phyloP scores from a whole-genome alignment of 805 yeast genomes.

The Yamadazyma sp. region DNA sequence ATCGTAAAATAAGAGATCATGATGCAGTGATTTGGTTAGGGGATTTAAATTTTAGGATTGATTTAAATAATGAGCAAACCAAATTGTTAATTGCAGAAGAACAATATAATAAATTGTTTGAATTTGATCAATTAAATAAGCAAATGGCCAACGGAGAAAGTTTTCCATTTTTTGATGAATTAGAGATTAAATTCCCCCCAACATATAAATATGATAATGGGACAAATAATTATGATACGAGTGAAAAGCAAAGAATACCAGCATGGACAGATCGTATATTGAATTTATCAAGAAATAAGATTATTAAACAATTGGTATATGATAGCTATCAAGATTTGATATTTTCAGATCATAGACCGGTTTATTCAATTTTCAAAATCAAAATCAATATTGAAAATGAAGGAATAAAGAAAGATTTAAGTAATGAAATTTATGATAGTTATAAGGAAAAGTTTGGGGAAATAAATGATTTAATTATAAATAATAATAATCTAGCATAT shows the following conservation, averaged over 20 bases:
- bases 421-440: conserved; percentile 56
- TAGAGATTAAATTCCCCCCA: conserved; percentile 77
- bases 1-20: conserved; percentile 57
- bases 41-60: conserved; percentile 85
- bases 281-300: conserved; percentile 52
- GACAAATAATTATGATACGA: conserved; percentile 75
- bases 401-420: conserved; percentile 49
- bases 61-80: conserved; percentile 68
- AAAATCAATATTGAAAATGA: conserved; percentile 66
- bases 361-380: conserved; percentile 66
- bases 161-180: conserved; percentile 79
- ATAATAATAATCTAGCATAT: conserved; percentile 20
- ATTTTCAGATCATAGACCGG: conserved; percentile 92
- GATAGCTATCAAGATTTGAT: conserved; percentile 52
- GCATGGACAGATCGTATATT: conserved; percentile 96
- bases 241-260: conserved; percentile 90
- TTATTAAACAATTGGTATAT: conserved; percentile 59
- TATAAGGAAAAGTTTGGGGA: conserved; percentile 48
- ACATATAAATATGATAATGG: conserved; percentile 94
- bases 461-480: conserved; percentile 32
- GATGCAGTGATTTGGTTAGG: conserved; percentile 90
- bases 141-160: conserved; percentile 75
- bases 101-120: conserved; percentile 53
- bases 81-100: conserved; percentile 45
- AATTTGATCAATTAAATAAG: conserved; percentile 71